A percentile compares a stretch with the other conserved stretches of the same genome.
phyloP scores from a whole-genome alignment of 306 rosid genomes.

The Benincasa hispida region DNA sequence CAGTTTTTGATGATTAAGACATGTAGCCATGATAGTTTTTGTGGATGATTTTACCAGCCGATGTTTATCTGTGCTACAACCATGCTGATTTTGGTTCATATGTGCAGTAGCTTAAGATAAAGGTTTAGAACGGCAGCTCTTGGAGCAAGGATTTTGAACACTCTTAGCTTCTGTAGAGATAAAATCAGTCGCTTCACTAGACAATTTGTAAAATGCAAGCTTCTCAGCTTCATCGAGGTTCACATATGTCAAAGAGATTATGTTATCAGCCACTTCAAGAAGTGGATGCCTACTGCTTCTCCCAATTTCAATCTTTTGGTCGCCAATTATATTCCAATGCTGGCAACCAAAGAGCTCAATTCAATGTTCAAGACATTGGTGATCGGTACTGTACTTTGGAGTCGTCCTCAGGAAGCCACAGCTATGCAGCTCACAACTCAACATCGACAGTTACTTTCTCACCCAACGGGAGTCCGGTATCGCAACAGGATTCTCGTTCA shows the following conservation, averaged over 20 bases:
- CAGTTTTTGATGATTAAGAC: neutral
- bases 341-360: slow-evolving; percentile 32
- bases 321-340: slow-evolving; percentile 28
- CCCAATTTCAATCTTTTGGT: slow-evolving; percentile 41
- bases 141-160: neutral
- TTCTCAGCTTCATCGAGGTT: slow-evolving; percentile 51
- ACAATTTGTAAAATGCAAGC: slow-evolving; percentile 47
- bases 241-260: slow-evolving; percentile 39
- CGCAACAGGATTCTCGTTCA: slow-evolving; percentile 58
- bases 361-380: slow-evolving; percentile 23
- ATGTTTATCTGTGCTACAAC: neutral
- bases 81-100: neutral
- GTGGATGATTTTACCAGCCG: neutral
- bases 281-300: slow-evolving; percentile 46
- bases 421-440: slow-evolving; percentile 29
- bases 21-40: neutral
- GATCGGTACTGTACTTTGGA: slow-evolving; percentile 70
- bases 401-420: slow-evolving; percentile 48
- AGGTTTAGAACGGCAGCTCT: neutral
- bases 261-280: slow-evolving; percentile 54
- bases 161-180: slow-evolving; percentile 5
- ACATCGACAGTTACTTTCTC: slow-evolving; percentile 62
- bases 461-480: slow-evolving; percentile 52
- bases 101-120: neutral
- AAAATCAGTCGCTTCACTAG: neutral